Percentiles rank a stretch among this genome's conserved stretches.
Evolutionary conservation across 495 filamentous ascomycete genomes (phyloP).

Genomic region (Talaromyces trachyspermus): DNA sequence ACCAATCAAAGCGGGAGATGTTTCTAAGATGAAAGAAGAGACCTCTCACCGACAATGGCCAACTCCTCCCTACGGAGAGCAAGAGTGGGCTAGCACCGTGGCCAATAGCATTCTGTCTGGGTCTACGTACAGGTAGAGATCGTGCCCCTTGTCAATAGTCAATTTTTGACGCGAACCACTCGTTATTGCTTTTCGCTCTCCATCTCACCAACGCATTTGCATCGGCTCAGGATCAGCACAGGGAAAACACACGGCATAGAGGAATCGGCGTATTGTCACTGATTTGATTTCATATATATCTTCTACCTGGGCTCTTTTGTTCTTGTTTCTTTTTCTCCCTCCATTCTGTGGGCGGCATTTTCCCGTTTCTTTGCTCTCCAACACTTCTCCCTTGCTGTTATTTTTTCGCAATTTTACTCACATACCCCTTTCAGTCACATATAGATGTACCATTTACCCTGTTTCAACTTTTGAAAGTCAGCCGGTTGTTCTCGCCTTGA

Average conservation of each 20-base stretch:
- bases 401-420: slow-evolving; percentile 16
- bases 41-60: slow-evolving; percentile 70
- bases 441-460: slow-evolving; percentile 7
- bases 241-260: slow-evolving; percentile 2
- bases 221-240: not conserved
- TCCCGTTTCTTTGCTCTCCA: slow-evolving; percentile 16
- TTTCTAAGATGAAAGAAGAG: slow-evolving; percentile 49
- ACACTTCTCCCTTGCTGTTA: slow-evolving; percentile 11
- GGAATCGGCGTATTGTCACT: slow-evolving; percentile 7
- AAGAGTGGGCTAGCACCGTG: slow-evolving; percentile 79
- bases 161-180: too few relatives aligned
- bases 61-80: slow-evolving; percentile 89
- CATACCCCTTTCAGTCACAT: slow-evolving; percentile 13
- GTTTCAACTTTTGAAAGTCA: slow-evolving; percentile 7
- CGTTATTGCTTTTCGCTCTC: not conserved
- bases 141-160: not conserved
- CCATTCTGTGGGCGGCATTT: slow-evolving; percentile 23
- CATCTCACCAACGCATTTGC: slow-evolving; percentile 1
- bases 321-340: not conserved
- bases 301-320: not conserved
- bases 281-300: slow-evolving; percentile 19
- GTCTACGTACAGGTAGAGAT: slow-evolving; percentile 37
- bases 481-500: slow-evolving; percentile 17
- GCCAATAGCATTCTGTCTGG: slow-evolving; percentile 69
- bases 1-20: slow-evolving; percentile 42